phyloP scores from a whole-genome alignment of 441 rosid species.

The Jatropha podagrica region DNA sequence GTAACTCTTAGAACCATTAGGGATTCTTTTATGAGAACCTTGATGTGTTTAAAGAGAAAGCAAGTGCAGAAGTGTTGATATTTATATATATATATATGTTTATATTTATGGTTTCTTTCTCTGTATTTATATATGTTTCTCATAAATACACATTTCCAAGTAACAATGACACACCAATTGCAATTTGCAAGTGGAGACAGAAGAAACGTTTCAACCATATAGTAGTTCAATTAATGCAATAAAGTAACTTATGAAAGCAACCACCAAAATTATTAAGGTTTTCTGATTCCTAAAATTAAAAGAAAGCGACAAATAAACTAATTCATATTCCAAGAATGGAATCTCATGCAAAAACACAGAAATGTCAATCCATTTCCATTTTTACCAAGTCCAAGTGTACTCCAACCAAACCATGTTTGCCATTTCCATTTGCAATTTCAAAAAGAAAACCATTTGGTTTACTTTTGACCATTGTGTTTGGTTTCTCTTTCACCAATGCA shows the following conservation, averaged over 20 bases:
- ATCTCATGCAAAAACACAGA: not conserved
- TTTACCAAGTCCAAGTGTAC: not conserved
- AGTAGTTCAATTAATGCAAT: conserved; percentile 12
- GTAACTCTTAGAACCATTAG: conserved; percentile 41
- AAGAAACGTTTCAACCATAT: conserved; percentile 2
- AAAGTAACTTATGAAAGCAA: conserved; percentile 8
- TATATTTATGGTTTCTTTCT: not conserved
- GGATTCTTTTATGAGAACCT: conserved; percentile 40
- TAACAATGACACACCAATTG: not conserved
- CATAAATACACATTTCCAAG: not conserved
- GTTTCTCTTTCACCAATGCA: conserved; percentile 21
- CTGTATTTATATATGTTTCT: not conserved
- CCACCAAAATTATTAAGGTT: conserved; percentile 7
- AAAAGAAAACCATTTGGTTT: conserved; percentile 1
- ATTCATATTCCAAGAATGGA: not conserved
- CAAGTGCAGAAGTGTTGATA: conserved; percentile 54
- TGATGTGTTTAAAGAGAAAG: conserved; percentile 29
- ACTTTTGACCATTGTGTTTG: conserved; percentile 21
- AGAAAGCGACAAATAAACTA: not conserved
- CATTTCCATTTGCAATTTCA: not conserved
- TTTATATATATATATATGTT: conserved; percentile 13
- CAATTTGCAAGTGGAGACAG: conserved; percentile 1
- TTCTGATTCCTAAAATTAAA: not conserved
- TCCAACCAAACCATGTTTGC: not conserved
- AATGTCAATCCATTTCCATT: not conserved